Evolutionary conservation across 192 early-diverging fungal species (phyloP), one percentile per base, ranked within the genome.

Genomic region (Coemansia asiatica): DNA sequence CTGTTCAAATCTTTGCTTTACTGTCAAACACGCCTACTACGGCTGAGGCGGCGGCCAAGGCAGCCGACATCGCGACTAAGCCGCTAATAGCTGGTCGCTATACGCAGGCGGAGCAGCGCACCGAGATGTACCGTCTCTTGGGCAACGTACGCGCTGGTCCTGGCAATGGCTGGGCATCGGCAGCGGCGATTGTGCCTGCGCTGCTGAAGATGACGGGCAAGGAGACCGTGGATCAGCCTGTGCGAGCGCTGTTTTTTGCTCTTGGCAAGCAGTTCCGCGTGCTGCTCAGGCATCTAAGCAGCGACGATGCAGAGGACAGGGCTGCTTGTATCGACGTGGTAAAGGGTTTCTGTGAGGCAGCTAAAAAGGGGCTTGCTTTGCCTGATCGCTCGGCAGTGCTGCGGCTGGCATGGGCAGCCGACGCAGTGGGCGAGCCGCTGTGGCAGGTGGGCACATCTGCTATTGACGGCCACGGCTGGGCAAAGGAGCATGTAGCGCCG

Each of bases 171-270:
- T 62, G 74, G 69, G 64, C 69, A 5, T 71, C 66, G 8, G 67
- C 78, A 12, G 73, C 58, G 21, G 78, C 81, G 40, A 80, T 89
- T n/a, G 51, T 91, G 19, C 72, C 87, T n/a, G 84, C 79, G 6
- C 73, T 88, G 68, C 76, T 87, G 5, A 79, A 86, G n/a, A 88
- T 95, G 75, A 65, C 85, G 10, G 66, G 73, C 23, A 95, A 94
- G 74, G 94, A 96, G 71, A 84, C 87, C 13, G 87, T 90, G 53
- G 94, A 94, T 56, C 68, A 71, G 18, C 86, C 85, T n/a, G 81
- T 90, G 10, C 51, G 74, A 2, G 75, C 84, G 56, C 82, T 88
- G 50, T 86, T 94, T 25, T 63, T 84, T 19, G 87, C 87, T 9
- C 67, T 88, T 25, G 83, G 84, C 8, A 54, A 63, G 46, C 92